Conservation (phyloP, 306 rosid genomes). For the Cicer judaicum region DNA sequence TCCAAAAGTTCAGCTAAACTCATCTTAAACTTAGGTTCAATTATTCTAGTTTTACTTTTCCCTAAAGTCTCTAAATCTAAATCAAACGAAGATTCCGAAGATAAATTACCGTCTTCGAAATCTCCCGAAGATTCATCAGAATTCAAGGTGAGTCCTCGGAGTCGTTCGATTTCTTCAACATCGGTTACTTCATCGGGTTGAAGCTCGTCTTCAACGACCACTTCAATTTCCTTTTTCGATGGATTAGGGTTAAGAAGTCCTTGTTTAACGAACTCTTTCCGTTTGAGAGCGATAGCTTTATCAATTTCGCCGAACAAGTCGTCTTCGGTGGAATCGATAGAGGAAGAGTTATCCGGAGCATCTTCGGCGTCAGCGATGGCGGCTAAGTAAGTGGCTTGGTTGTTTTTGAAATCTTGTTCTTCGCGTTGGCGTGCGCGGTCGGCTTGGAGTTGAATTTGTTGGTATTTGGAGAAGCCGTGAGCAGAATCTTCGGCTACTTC, state of each 20-base stretch:
- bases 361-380: slow-evolving; percentile 88
- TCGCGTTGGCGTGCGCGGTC: slow-evolving; percentile 69
- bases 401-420: slow-evolving; percentile 73
- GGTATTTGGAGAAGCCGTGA: slow-evolving; percentile 77
- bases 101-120: slow-evolving; percentile 45
- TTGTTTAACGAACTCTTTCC: slow-evolving; percentile 83
- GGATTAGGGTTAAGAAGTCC: slow-evolving; percentile 90
- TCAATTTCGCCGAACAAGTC: slow-evolving; percentile 90
- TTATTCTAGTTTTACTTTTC: slow-evolving; percentile 69
- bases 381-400: slow-evolving; percentile 80
- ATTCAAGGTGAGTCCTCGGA: slow-evolving; percentile 57
- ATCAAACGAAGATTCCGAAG: slow-evolving; percentile 63
- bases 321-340: slow-evolving; percentile 54
- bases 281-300: slow-evolving; percentile 82
- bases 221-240: slow-evolving; percentile 20
- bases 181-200: slow-evolving; percentile 78
- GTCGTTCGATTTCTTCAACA: slow-evolving; percentile 78
- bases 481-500: slow-evolving; percentile 73
- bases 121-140: slow-evolving; percentile 48
- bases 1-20: slow-evolving; percentile 91
- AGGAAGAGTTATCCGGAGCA: slow-evolving; percentile 53
- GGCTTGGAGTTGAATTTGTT: slow-evolving; percentile 84
- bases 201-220: slow-evolving; percentile 55
- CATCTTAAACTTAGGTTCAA: slow-evolving; percentile 85
- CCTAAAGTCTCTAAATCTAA: slow-evolving; percentile 82